phyloP scores from a whole-genome alignment of 345 rosid species.

The Hirschfeldia incana region DNA sequence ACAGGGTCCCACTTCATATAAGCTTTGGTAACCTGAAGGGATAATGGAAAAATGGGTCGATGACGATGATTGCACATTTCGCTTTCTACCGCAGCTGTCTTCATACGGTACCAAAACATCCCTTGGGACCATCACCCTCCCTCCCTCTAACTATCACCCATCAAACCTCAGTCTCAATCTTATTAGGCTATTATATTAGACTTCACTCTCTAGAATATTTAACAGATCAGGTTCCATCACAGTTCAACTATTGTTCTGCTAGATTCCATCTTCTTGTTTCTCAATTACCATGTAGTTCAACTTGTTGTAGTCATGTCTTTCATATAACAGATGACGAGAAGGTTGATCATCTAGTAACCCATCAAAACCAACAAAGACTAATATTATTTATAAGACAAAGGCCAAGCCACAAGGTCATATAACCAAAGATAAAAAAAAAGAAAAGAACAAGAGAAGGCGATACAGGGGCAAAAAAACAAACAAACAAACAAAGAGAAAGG shows the following conservation, averaged over 20 bases:
- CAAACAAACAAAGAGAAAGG: neutral
- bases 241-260: neutral
- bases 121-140: constrained; percentile 32
- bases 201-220: neutral
- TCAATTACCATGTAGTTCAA: neutral
- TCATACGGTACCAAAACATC: constrained; percentile 1
- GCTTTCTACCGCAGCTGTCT: constrained; percentile 30
- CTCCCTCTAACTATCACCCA: constrained; percentile 5
- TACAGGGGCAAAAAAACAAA: neutral
- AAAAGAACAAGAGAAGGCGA: constrained; percentile 25
- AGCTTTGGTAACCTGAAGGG: constrained; percentile 14
- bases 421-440: neutral
- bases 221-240: neutral
- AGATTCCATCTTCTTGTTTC: neutral
- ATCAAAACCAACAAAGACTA: constrained; percentile 12
- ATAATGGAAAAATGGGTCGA: constrained; percentile 17
- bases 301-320: neutral
- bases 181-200: neutral
- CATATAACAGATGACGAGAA: neutral
- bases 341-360: neutral
- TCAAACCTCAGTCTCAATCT: constrained; percentile 1
- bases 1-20: constrained; percentile 21
- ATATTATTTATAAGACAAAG: constrained; percentile 42
- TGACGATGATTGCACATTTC: neutral
- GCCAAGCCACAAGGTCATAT: constrained; percentile 39